Evolutionary conservation across 805 yeast species (phyloP), one percentile per base, ranked within the genome.

Genomic region (Suhomyces sp.): DNA sequence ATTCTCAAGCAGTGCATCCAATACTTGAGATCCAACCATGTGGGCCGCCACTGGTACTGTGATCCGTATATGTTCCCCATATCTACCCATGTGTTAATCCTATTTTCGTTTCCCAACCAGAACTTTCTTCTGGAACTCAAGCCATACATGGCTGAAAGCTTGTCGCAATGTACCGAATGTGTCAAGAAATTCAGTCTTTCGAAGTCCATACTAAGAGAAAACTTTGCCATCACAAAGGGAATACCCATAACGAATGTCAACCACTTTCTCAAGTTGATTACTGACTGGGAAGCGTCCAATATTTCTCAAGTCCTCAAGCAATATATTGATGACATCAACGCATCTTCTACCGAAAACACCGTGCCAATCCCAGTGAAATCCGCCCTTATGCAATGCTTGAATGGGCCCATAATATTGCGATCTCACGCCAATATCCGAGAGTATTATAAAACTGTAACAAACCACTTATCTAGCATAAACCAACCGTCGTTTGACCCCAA

Each of bases 41-140:
- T 48, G 6, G 60, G 59, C 5, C 60, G 57, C n/a, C 88, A 86
- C 57, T 67, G 81, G 59, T 87, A 84, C 63, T 86, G 91, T 66
- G 80, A 84, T 60, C 70, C 71, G 7, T 65, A 65, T 29, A 69
- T 80, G 54, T 71, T 69, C 42, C 79, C 82, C 2, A 73, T 83
- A 19, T 72, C 86, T 8, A 73, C 78, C 12, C 85, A 85, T 61
- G 70, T 79, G 8, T 65, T 86, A 50, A 80, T 87, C 13, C 69
- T 84, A 54, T 85, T 85, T 62, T 84, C 91, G 3, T 84, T 86
- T 59, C 76, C 77, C 2, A 80, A 74, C 24, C 72, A 72, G 38
- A 76, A 72, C n/a, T 76, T 79, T 1, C 70, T 79, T 15, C 60
- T 60, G 5, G 77, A 82, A 76, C 66, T 78, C 50, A 73, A 76